Conservation (phyloP, 495 filamentous ascomycete species). For the Hypoxylon trugodes region DNA sequence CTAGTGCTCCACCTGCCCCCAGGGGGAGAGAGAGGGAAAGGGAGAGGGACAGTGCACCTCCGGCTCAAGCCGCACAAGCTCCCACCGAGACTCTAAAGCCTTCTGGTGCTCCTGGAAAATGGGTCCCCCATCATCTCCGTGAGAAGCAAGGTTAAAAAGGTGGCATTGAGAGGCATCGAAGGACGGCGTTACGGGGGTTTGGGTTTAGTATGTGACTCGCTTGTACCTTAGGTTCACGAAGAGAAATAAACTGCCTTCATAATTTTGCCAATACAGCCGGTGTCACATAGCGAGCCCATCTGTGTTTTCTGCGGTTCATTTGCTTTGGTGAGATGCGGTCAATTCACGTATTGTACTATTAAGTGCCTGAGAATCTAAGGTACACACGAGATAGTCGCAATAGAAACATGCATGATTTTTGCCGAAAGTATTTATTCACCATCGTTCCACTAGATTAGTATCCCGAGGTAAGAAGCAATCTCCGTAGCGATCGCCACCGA, state of each 20-base stretch:
- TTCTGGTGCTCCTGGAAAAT: conserved; percentile 56
- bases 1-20: conserved; percentile 4
- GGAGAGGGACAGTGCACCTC: conserved; percentile 39
- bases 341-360: conserved; percentile 1
- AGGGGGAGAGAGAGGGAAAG: conserved; percentile 37
- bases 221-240: conserved; percentile 42
- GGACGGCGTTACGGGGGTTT: conserved; percentile 43
- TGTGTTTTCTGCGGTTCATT: no score
- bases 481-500: background rate
- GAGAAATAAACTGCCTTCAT: conserved; percentile 38
- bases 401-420: background rate
- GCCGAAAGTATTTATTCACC: no score
- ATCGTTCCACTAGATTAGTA: no score
- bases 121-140: conserved; percentile 48
- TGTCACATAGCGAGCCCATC: background rate
- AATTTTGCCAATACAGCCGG: conserved; percentile 16
- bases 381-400: background rate
- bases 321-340: background rate
- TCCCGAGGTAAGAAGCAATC: background rate
- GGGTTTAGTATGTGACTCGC: conserved; percentile 39
- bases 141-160: conserved; percentile 44
- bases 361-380: background rate
- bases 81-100: conserved; percentile 51
- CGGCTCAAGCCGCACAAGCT: conserved; percentile 38
- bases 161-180: no score